A percentile compares a stretch with the other conserved stretches of the same genome.
phyloP scores from a whole-genome alignment of 225 moss, liverwort and hornwort genomes.

The Rhytidiadelphus loreus region DNA sequence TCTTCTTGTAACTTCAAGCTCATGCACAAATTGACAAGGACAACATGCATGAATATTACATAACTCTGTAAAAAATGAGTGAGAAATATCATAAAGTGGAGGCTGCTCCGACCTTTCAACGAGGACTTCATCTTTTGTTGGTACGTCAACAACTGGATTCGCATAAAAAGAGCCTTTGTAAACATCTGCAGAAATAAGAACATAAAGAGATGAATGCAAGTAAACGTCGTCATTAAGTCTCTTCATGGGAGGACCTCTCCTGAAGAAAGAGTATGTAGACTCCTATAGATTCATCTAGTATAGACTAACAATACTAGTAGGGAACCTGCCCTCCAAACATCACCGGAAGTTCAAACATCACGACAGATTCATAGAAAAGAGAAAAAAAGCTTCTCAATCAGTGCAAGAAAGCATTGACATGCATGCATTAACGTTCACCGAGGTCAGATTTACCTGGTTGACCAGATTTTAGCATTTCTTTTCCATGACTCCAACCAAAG shows the following conservation, averaged over 20 bases:
- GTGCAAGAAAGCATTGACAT: neutral
- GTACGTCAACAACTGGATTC: slow-evolving; percentile 66
- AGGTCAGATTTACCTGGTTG: slow-evolving; percentile 54
- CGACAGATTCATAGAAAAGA: neutral
- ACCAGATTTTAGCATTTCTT: slow-evolving; percentile 76
- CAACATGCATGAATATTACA: neutral
- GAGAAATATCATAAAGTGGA: neutral
- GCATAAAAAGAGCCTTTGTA: slow-evolving; percentile 96
- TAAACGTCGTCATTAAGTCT: neutral
- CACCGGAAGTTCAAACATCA: neutral
- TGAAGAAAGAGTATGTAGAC: neutral
- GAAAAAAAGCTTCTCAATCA: neutral
- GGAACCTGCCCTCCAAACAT: neutral
- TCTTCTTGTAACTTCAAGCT: neutral
- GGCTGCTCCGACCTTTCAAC: slow-evolving; percentile 40
- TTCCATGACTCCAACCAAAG: slow-evolving; percentile 96
- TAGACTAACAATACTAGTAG: neutral
- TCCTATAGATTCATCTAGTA: neutral
- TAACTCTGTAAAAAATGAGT: neutral
- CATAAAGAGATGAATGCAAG: neutral
- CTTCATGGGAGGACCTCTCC: neutral
- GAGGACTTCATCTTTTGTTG: slow-evolving; percentile 32
- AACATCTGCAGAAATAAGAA: slow-evolving; percentile 27
- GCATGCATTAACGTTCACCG: neutral
- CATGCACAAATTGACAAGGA: neutral